A percentile compares a stretch with the other conserved stretches of the same genome.
phyloP scores from a whole-genome alignment of 2,329 filamentous ascomycete genomes.

The Beauveria sp. region DNA sequence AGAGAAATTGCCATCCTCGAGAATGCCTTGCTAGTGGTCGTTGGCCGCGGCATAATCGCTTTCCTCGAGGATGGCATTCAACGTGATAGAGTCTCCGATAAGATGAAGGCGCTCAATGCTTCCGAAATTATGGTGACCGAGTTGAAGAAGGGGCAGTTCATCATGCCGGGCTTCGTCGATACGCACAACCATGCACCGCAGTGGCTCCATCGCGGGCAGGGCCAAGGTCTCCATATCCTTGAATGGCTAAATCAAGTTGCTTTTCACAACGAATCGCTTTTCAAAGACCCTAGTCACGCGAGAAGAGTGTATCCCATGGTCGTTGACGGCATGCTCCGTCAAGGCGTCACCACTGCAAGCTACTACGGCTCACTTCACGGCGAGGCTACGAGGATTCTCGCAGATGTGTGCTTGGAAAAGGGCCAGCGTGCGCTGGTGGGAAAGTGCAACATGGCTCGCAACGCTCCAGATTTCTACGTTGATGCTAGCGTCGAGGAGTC shows the following conservation, averaged over 20 bases:
- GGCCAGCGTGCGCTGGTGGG: conserved; percentile 54
- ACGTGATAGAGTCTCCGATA: conserved; percentile 12
- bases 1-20: conserved; percentile 30
- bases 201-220: conserved; percentile 40
- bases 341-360: conserved; percentile 54
- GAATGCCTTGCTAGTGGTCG: conserved; percentile 27
- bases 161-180: conserved; percentile 56
- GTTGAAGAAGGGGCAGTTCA: conserved; percentile 38
- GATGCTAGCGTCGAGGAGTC: conserved; percentile 40
- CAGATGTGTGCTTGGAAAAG: conserved; percentile 41
- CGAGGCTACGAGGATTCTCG: conserved; percentile 48
- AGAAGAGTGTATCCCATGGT: conserved; percentile 40
- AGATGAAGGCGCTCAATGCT: conserved; percentile 11
- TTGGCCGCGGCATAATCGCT: conserved; percentile 19
- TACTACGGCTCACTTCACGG: conserved; percentile 53
- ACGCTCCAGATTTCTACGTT: conserved; percentile 45
- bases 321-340: conserved; percentile 50
- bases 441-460: conserved; percentile 56
- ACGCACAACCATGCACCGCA: conserved; percentile 62
- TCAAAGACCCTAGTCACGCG: conserved; percentile 46
- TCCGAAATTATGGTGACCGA: conserved; percentile 6
- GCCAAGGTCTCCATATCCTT: conserved; percentile 45
- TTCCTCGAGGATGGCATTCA: conserved; percentile 16
- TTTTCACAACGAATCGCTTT: conserved; percentile 56
- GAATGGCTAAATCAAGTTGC: conserved; percentile 60